Percentiles rank a stretch among this genome's conserved stretches.
phyloP scores from a whole-genome alignment of 2,329 filamentous ascomycete genomes.

The Pseudovirgaria hyperparasitica region DNA sequence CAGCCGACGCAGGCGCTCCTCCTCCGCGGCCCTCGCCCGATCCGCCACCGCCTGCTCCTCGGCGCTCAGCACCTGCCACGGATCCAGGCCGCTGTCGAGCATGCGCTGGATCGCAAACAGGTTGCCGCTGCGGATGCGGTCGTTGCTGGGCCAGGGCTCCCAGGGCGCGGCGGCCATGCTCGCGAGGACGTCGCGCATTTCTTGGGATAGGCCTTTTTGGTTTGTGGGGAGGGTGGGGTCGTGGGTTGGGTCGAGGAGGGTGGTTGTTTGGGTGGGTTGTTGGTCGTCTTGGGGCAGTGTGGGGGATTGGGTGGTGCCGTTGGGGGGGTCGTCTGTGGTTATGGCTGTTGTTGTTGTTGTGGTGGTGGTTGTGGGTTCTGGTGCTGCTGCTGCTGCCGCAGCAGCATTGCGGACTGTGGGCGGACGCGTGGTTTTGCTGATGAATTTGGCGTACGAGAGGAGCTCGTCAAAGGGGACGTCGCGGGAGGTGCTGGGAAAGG shows the following conservation, averaged over 20 bases:
- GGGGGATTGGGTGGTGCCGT: constrained; percentile 18
- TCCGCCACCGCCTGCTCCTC: constrained; percentile 25
- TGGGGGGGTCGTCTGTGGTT: constrained; percentile 5
- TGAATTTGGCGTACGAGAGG: constrained; percentile 64
- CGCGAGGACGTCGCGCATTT: constrained; percentile 39
- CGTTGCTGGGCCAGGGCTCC: constrained; percentile 63
- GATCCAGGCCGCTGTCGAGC: constrained; percentile 49
- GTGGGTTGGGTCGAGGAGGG: constrained; percentile 2
- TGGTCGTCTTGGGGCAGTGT: constrained; percentile 21
- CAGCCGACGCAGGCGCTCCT: constrained; percentile 22
- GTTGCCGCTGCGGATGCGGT: constrained; percentile 55
- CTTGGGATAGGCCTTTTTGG: constrained; percentile 20
- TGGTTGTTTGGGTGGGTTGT: constrained; percentile 7
- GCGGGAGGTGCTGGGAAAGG: constrained; percentile 26
- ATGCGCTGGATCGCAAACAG: constrained; percentile 50
- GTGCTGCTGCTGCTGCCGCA: constrained; percentile 14
- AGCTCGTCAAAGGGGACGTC: constrained; percentile 58
- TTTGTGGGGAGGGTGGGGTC: constrained; percentile 9
- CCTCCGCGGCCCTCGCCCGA: constrained; percentile 17
- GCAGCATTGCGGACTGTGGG: constrained; percentile 35
- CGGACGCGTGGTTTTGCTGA: constrained; percentile 67
- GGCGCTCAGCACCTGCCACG: constrained; percentile 31
- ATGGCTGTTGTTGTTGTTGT: constrained; percentile 9
- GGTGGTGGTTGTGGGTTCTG: constrained; percentile 13
- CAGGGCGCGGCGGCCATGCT: constrained; percentile 40